Base-by-base conservation (phyloP, 768 basidiomycete genomes). In the Amanita jacksonii region DNA sequence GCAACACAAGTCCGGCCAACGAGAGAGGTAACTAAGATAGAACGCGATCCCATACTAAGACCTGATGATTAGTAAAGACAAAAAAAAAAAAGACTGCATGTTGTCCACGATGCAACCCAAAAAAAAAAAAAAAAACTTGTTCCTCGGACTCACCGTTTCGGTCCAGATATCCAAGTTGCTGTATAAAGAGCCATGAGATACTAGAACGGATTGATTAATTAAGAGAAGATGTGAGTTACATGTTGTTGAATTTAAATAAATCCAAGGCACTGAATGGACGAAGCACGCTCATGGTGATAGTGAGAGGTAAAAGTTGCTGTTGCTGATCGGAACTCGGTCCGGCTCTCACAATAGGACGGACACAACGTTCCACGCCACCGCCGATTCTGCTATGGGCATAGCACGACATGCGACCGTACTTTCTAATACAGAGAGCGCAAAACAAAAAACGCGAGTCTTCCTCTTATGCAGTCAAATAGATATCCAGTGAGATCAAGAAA, bases 91-190 rank as follows among this genome's bases (percentile, higher is more conserved):
- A n/a, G n/a, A n/a, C n/a, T n/a, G n/a, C n/a, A n/a, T n/a, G n/a
- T n/a, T n/a, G n/a, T n/a, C n/a, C n/a, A n/a, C n/a, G n/a, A n/a
- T n/a, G n/a, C n/a, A n/a, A n/a, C n/a, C n/a, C n/a, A n/a, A n/a
- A n/a, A n/a, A n/a, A n/a, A n/a, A n/a, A n/a, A n/a, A n/a, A n/a
- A n/a, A n/a, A n/a, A n/a, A n/a, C n/a, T n/a, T n/a, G n/a, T n/a
- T n/a, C n/a, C n/a, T n/a, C n/a, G n/a, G n/a, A 65, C 81, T 56
- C 54, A 91, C 93, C 16, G 96, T 98, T 65, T 98, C 94, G 35
- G 96, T 97, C 90, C 90, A 97, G 35, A 92, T 69, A 61, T 98
- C 94, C 56, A 94, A 66, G 63, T 99, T 98, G 49, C 89, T 91
- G 61, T 1, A 38, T 40, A 5, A 36, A 45, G 46, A 36, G 37